A percentile compares a stretch with the other conserved stretches of the same genome.
Evolutionary conservation across 176 grass and related monocot genomes (phyloP).

Genomic region (Cocos nucifera): DNA sequence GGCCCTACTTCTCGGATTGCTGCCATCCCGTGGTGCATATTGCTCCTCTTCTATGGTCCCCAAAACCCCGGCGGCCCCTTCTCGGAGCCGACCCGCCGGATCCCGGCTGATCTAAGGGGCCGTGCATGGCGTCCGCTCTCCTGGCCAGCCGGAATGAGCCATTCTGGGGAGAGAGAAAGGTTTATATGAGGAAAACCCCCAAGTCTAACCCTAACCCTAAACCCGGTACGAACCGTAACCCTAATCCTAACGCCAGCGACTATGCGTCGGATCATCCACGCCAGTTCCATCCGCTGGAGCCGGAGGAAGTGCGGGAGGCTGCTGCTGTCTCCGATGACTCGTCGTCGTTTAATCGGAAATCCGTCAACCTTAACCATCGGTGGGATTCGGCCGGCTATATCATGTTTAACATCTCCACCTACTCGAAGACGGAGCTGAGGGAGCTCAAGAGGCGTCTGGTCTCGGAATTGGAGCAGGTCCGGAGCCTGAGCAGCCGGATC

Average conservation of each 20-base stretch:
- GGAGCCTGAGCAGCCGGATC: constrained; percentile 54
- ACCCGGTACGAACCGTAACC: constrained; percentile 29
- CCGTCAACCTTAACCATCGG: neutral
- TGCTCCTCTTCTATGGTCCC: neutral
- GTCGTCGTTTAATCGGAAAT: constrained; percentile 1
- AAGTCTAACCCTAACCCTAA: constrained; percentile 41
- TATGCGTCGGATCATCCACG: neutral
- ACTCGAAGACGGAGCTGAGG: constrained; percentile 33
- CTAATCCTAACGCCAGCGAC: constrained; percentile 39
- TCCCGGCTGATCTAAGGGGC: constrained; percentile 14
- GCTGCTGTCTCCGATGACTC: neutral
- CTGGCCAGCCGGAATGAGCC: constrained; percentile 47
- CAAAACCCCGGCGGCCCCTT: neutral
- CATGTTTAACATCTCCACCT: constrained; percentile 19
- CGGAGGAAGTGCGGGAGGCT: neutral
- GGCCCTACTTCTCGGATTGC: neutral
- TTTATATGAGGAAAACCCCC: constrained; percentile 30
- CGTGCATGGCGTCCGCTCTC: constrained; percentile 68
- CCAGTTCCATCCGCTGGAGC: neutral
- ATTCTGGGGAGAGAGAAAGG: constrained; percentile 40
- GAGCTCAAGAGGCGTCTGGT: constrained; percentile 51
- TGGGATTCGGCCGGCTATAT: constrained; percentile 12
- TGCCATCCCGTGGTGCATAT: no score
- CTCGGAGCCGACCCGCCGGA: constrained; percentile 2
- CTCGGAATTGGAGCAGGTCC: constrained; percentile 70